Base-by-base conservation (phyloP, 2,329 filamentous ascomycete species). In the Claviceps spartinae region DNA sequence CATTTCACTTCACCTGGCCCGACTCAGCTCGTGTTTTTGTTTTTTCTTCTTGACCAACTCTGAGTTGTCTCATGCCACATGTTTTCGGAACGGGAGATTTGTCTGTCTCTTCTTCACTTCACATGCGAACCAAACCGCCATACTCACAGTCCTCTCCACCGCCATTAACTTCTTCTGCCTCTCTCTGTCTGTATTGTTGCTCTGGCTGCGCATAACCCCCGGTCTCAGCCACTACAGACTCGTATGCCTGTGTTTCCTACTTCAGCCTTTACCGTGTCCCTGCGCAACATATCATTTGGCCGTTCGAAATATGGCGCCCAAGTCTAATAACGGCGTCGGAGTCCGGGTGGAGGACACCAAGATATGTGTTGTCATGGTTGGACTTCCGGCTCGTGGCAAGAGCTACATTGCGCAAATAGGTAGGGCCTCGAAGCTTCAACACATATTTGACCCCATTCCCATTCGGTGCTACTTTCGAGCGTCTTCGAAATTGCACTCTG, bases 321-420 rank as follows among this genome's bases (percentile, higher is more conserved):
- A 62, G 54, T 58, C 62, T 65, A 72, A 75, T 74, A 83, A 83
- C 67, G 82, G 85, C 59, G 72, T 80, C 61, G 85, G 84, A 63
- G 78, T 90, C 58, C 85, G 95, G 87, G 87, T 86, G 62, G 91
- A 97, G 75, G 89, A 96, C 69, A 91, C 88, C 55, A 88, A 87
- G 68, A 94, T 98, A 73, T 97, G 91, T 69, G 90, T 98, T 58
- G 89, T 98, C 62, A 97, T 98, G 93, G 93, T 98, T 55, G 93
- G 93, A 59, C 77, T 98, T 65, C 93, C 93, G 52, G 93, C 93
- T 55, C 79, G 93, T 60, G 93, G 93, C 64, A 98, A 98, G 78
- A 95, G 88, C 73, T 82, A 95, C 68, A 97, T 98, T 66, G 91
- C 93, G 60, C 89, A 95, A 64, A 96, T 96, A 80, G 89, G 90